Percentiles rank a stretch among this genome's conserved stretches.
These are phyloP conservation scores for Scheffersomyces cryptocercus DNA, from an alignment of 1,139 yeast species.

Conservation along the genomic window DNA sequence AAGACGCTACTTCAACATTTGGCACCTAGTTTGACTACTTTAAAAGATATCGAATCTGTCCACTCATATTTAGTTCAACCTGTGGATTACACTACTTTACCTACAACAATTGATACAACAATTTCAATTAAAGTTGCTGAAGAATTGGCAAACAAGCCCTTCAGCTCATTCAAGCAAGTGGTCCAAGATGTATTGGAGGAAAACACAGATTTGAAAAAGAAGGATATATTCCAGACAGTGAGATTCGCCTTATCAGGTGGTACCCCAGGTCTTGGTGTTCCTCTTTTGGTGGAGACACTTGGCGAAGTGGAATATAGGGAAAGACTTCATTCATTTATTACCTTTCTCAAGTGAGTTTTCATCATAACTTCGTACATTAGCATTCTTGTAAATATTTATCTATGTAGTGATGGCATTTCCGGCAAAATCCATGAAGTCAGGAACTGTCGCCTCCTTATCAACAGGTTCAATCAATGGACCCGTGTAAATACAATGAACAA, in stretches of 20 bases:
- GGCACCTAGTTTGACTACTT: constrained; percentile 43
- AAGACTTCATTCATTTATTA: constrained; percentile 28
- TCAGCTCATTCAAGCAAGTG: constrained; percentile 6
- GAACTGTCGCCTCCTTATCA: constrained; percentile 14
- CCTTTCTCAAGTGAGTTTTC: constrained; percentile 2
- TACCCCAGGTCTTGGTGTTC: constrained; percentile 68
- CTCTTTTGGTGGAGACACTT: constrained; percentile 55
- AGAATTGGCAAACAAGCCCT: constrained; percentile 8
- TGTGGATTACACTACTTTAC: constrained; percentile 30
- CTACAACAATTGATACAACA: constrained; percentile 2
- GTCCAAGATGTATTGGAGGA: constrained; percentile 14
- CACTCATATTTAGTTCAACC: constrained; percentile 53
- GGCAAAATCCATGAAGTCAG: constrained; percentile 33
- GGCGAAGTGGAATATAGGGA: constrained; percentile 46
- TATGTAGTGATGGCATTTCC: constrained; percentile 2
- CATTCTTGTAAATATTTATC: constrained; percentile 1
- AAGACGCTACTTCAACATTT: constrained; percentile 26
- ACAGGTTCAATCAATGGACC: constrained; percentile 42
- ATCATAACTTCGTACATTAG: not conserved
- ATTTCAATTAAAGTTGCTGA: constrained; percentile 4
- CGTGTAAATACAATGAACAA: constrained; percentile 85
- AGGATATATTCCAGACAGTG: constrained; percentile 57
- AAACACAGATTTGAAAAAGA: constrained; percentile 32
- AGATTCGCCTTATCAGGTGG: constrained; percentile 78
- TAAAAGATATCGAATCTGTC: constrained; percentile 47